These are phyloP conservation scores for Calonectria honghensis DNA, from an alignment of 2,329 filamentous ascomycete species.

Conservation along the genomic window DNA sequence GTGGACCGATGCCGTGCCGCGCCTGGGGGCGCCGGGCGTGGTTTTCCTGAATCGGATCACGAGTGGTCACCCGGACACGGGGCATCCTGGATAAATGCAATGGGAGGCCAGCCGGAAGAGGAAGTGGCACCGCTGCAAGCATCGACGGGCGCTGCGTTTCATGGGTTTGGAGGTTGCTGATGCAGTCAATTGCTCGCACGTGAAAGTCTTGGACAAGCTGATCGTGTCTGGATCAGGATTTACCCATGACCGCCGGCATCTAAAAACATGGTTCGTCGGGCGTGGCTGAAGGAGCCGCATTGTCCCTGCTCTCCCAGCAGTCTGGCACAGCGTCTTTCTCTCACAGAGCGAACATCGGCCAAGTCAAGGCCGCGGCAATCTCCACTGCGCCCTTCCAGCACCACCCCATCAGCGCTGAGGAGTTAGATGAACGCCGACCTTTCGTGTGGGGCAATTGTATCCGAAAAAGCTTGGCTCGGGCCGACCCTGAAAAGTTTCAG, in stretches of 20 bases:
- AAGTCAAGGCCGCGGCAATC: background rate
- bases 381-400: background rate
- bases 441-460: constrained; percentile 4
- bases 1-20: constrained; percentile 26
- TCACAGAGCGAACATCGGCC: background rate
- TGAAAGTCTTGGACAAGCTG: background rate
- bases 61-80: constrained; percentile 16
- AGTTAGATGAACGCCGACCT: constrained; percentile 1
- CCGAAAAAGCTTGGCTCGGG: constrained; percentile 21
- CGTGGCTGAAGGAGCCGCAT: constrained; percentile 12
- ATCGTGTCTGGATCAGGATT: background rate
- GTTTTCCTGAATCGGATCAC: constrained; percentile 15
- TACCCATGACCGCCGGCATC: background rate
- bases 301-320: background rate
- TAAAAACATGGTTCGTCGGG: background rate
- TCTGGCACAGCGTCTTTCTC: background rate
- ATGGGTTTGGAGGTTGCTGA: background rate
- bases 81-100: constrained; percentile 7
- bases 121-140: constrained; percentile 10
- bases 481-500: constrained; percentile 27
- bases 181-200: background rate
- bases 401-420: background rate
- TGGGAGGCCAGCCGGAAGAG: constrained; percentile 10
- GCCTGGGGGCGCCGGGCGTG: constrained; percentile 9
- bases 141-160: background rate